phyloP scores from a whole-genome alignment of 768 basidiomycete genomes.

The Rhodotorula taiwanensis region DNA sequence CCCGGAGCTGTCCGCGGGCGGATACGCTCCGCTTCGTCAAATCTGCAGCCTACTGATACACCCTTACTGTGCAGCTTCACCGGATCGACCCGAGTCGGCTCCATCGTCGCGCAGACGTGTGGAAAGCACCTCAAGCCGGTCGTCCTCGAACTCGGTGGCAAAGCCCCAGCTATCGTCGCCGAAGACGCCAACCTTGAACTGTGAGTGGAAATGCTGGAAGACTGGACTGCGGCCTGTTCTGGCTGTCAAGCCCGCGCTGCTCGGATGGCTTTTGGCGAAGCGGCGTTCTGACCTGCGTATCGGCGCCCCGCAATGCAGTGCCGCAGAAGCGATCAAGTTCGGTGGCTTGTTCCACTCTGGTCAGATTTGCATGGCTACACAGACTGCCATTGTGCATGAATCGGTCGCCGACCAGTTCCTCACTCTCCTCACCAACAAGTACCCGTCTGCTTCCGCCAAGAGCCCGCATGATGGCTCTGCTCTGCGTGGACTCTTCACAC shows the following conservation, averaged over 20 bases:
- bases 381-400: slow-evolving; percentile 36
- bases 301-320: not conserved
- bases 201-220: not conserved
- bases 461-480: slow-evolving; percentile 4
- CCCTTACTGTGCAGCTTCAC: slow-evolving; percentile 42
- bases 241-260: too few species aligned
- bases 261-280: too few species aligned
- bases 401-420: slow-evolving; percentile 40
- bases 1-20: too few species aligned
- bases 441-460: slow-evolving; percentile 4
- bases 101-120: slow-evolving; percentile 43
- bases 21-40: too few species aligned
- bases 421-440: slow-evolving; percentile 14
- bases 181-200: slow-evolving; percentile 44
- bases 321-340: slow-evolving; percentile 30
- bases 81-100: slow-evolving; percentile 43
- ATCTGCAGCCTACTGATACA: too few species aligned
- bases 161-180: slow-evolving; percentile 46
- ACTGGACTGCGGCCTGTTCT: too few species aligned
- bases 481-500: slow-evolving; percentile 36
- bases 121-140: slow-evolving; percentile 47
- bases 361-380: slow-evolving; percentile 31
- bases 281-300: not conserved
- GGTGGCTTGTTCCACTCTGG: slow-evolving; percentile 31
- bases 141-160: slow-evolving; percentile 43